Percentiles rank a stretch among this genome's conserved stretches.
Conservation (phyloP, 2,329 filamentous ascomycete genomes). For the Botrytis fabae region DNA sequence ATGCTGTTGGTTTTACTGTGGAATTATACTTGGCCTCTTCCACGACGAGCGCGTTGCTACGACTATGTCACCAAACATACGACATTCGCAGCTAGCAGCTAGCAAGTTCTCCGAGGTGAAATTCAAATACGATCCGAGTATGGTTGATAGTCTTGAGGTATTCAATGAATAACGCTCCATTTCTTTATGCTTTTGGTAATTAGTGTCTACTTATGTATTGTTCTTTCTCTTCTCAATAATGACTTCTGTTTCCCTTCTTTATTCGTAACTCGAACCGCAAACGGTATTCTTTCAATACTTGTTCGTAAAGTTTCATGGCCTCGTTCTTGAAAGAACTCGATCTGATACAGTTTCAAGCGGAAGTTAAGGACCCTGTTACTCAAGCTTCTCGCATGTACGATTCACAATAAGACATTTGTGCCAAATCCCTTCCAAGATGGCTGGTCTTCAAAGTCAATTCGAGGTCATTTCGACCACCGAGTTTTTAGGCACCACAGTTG, state of each 20-base stretch:
- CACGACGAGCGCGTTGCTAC: neutral
- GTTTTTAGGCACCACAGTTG: slow-evolving; percentile 7
- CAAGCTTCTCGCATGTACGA: neutral
- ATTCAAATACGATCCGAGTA: neutral
- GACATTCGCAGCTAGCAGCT: neutral
- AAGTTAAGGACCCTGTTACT: neutral
- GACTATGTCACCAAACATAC: neutral
- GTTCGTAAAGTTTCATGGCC: neutral
- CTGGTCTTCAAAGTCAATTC: neutral
- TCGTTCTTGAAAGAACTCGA: slow-evolving; percentile 1
- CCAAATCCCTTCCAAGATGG: slow-evolving; percentile 3
- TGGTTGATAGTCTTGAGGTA: neutral
- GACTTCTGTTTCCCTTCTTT: neutral
- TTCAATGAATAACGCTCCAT: neutral
- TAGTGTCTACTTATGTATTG: neutral
- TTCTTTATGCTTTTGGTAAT: neutral
- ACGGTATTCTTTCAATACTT: slow-evolving; percentile 16
- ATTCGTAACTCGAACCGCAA: slow-evolving; percentile 2
- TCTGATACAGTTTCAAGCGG: neutral
- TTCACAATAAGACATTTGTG: neutral
- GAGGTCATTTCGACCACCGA: neutral
- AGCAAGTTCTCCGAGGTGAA: neutral
- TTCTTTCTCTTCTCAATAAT: slow-evolving; percentile 2
- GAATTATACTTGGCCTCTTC: neutral
- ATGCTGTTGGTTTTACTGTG: neutral